Evolutionary conservation across 192 early-diverging fungal species (phyloP), one percentile per base, ranked within the genome.

Genomic region (Dissophora ornata): DNA sequence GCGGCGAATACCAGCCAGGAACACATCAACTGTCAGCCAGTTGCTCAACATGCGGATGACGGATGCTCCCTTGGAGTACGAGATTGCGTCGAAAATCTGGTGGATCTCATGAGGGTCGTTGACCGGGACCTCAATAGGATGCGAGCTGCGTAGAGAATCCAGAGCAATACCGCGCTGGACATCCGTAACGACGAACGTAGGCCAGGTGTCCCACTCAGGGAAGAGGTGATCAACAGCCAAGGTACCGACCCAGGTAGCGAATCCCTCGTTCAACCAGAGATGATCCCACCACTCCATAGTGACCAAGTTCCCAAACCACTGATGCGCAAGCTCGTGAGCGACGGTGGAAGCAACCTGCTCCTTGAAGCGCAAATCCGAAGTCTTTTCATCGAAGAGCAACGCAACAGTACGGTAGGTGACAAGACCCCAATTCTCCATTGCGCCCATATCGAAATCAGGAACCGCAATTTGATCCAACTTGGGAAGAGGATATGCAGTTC

Each of bases 401-500:
- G 88, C 89, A 9, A 92, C 87, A 26, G 93, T 92, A 44, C 96
- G 88, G 79, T 94, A 97, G 6, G 97, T 97, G 46, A 98, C 87
- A 42, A 97, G 84, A 62, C 97, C 97, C 97, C 97, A 98, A 84
- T 98, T 98, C 82, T 97, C 95, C 96, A 98, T 97, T 26, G 90
- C 90, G 33, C 87, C 87, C 73, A 77, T 67, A 46, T 89, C 90
- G 81, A 98, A 98, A 74, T 97, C 95, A 44, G 93, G 95, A 69
- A 98, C 93, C 52, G 95, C 95, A 26, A 98, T 84, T 79, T 93
- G 87, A 70, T 94, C 92, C 18, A 94, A 58, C 82, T 97, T 96
- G 57, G 96, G 94, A 21, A 98, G 85, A 32, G 96, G 94, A 75
- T 98, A 97, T 6, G 88, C 88, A 28, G 91, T 89, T 25, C 87